Conservation (phyloP, 306 rosid species). For the Rosa persica region DNA sequence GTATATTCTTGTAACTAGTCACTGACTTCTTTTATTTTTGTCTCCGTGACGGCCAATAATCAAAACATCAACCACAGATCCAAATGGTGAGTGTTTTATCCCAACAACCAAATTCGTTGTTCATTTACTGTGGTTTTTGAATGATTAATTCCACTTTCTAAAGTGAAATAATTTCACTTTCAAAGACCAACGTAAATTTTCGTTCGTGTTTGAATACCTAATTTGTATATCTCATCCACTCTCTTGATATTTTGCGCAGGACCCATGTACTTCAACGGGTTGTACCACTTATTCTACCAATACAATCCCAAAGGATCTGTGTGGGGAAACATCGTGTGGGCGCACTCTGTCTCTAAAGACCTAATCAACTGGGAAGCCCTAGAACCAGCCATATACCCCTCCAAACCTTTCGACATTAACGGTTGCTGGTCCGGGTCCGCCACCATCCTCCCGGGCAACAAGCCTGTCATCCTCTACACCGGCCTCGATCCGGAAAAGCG, state of each 20-base stretch:
- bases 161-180: background rate
- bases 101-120: background rate
- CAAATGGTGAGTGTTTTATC: constrained; percentile 15
- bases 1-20: background rate
- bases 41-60: background rate
- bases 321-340: constrained; percentile 33
- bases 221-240: background rate
- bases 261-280: constrained; percentile 26
- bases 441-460: constrained; percentile 25
- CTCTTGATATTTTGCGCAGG: background rate
- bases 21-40: background rate
- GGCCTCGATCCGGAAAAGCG: constrained; percentile 15
- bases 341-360: constrained; percentile 21
- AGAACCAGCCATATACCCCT: constrained; percentile 15
- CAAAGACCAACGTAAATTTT: no score
- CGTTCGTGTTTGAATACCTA: background rate
- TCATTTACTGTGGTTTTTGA: background rate
- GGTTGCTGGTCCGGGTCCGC: constrained; percentile 31
- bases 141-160: background rate
- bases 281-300: constrained; percentile 34
- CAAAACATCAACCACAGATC: background rate
- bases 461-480: constrained; percentile 28
- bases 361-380: constrained; percentile 28
- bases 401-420: constrained; percentile 18
- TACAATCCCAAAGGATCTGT: constrained; percentile 28